Base-by-base conservation (phyloP, 176 grass and related monocot species). In the Tuctoria greenei region DNA sequence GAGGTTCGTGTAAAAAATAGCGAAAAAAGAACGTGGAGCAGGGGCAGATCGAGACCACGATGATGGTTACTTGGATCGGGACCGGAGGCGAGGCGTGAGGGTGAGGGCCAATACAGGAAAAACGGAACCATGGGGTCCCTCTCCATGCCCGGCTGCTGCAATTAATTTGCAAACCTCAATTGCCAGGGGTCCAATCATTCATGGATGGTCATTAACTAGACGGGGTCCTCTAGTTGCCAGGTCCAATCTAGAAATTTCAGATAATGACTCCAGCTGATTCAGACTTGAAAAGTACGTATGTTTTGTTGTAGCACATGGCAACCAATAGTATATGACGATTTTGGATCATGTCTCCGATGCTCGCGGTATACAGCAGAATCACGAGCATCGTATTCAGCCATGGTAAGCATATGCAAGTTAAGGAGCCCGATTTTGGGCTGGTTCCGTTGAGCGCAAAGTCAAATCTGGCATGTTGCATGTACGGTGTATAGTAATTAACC, bases 311-410 rank as follows among this genome's bases (percentile, higher is more conserved):
- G 4, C 38, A 40, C 6, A 8, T 7, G 10, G 10, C 44, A 4
- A 47, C 8, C 4, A 8, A 8, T 9, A 34, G 62, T 60, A n/a
- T 85, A 39, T 2, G 40, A 38, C 4, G 50, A 47, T 85, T 66
- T 44, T 65, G 75, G 67, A 73, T 79, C 75, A 10, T 62, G 81
- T n/a, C 72, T 51, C 52, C n/a, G n/a, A n/a, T n/a, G n/a, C 55
- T 4, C 4, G 18, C 8, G 36, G 2, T 14, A 10, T 46, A 26
- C 17, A 67, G 18, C 61, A 40, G 38, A 40, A 40, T 69, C 72
- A 47, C 14, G 15, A 37, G 45, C 50, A 38, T 49, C 74, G 59
- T 51, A 47, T 28, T 17, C 75, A 26, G 46, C 38, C 35, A 45
- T 38, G 63, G 8, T 6, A 65, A 47, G 78, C 58, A 40, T 68